Evolutionary conservation across 129 eudicot genomes (phyloP), one percentile per base, ranked within the genome.

Genomic region (Saposhnikovia divaricata): DNA sequence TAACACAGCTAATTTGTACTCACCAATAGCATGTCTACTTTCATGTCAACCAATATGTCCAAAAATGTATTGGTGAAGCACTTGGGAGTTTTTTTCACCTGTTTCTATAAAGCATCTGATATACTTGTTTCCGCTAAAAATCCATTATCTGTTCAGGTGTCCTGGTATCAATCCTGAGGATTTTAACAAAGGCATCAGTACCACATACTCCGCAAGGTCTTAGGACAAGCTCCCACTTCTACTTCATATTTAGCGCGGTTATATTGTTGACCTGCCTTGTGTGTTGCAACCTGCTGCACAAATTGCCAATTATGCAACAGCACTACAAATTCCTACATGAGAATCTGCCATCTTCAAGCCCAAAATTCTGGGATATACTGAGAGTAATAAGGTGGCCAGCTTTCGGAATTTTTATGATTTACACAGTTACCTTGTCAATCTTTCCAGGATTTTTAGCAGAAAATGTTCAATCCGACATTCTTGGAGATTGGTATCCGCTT

Each of bases 371-470:
- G 85, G 82, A 86, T 38, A 89, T 87, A 8, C 81, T 91, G 55
- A 78, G 80, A 74, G 86, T 15, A 63, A 91, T 89, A 46, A 81
- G 69, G 37, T 83, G 90, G 86, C 97, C 98, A 27, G 91, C 92
- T 50, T 66, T 91, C 4, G 97, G 98, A 73, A 82, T 93, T 63
- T 84, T 86, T 80, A 66, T 84, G 46, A 90, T 89, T 28, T 93
- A 93, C 55, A 85, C 92, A 0, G 91, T 93, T 13, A 93, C 98
- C 38, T 77, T 93, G 42, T 93, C 98, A 0, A 91, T 91, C 11
- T 91, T 93, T 80, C 98, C 98, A 10, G 97, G 98, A 75, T 91
- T 87, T 76, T 77, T 93, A 50, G 91, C 97, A 44, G 98, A 93
- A 78, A 85, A 87, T 68, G 79, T 89, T 28, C 83, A 84, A 55